Evolutionary conservation across 306 rosid genomes (phyloP).

Genomic region (Cucumis hystrix): DNA sequence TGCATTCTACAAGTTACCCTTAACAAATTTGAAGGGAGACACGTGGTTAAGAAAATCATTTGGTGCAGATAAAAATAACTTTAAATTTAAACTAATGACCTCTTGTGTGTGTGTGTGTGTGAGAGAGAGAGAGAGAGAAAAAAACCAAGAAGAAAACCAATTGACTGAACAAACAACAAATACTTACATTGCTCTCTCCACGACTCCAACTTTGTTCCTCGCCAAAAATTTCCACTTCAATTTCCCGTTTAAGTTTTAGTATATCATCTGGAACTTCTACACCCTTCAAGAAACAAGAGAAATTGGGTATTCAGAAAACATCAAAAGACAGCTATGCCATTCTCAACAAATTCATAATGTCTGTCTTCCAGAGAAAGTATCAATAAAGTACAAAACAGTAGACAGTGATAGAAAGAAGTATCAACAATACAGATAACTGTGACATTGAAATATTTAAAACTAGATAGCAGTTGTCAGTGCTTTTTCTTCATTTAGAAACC

Average conservation of each 20-base stretch:
- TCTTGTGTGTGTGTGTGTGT: too few relatives aligned
- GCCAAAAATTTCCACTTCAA: slow-evolving; percentile 67
- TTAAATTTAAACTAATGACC: background rate
- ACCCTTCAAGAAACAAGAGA: slow-evolving; percentile 28
- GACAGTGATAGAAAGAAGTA: background rate
- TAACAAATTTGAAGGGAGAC: background rate
- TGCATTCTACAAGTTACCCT: background rate
- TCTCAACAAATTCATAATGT: background rate
- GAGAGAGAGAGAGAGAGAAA: background rate
- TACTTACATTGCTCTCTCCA: slow-evolving; percentile 56
- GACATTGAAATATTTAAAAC: background rate
- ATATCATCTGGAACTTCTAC: slow-evolving; percentile 53
- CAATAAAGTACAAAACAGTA: background rate
- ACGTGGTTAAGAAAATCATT: background rate
- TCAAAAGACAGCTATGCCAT: background rate
- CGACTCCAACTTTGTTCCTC: slow-evolving; percentile 83
- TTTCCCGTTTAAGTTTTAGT: slow-evolving; percentile 53
- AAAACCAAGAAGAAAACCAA: background rate
- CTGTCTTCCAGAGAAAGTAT: background rate
- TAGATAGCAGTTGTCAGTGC: background rate
- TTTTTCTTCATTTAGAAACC: background rate
- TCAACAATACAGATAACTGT: background rate
- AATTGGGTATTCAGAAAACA: background rate
- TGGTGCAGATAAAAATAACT: background rate
- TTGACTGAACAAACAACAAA: slow-evolving; percentile 3